Conservation (phyloP, 2,329 filamentous ascomycete species). For the Chaetomiaceae sp. region DNA sequence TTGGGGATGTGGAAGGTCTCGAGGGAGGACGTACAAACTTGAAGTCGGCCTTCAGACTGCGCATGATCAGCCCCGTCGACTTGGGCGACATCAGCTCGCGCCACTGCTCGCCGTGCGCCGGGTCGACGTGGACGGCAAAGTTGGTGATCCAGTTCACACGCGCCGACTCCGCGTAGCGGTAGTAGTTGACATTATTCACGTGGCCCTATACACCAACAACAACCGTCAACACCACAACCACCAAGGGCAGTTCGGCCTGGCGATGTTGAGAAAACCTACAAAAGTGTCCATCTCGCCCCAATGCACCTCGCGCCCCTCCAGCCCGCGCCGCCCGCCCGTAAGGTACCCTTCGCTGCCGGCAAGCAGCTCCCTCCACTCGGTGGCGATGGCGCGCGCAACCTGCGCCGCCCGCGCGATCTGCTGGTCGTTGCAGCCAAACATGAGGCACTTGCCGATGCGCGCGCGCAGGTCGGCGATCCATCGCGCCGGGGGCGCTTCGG, state of each 20-base stretch:
- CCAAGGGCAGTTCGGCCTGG: background rate
- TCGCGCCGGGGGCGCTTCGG: slow-evolving; percentile 39
- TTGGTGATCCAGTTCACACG: slow-evolving; percentile 74
- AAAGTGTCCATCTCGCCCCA: slow-evolving; percentile 80
- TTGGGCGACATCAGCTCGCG: slow-evolving; percentile 60
- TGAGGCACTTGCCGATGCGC: slow-evolving; percentile 69
- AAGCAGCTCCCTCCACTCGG: slow-evolving; percentile 66
- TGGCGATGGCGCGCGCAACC: slow-evolving; percentile 55
- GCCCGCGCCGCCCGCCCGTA: slow-evolving; percentile 55
- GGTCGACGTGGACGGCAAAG: slow-evolving; percentile 60
- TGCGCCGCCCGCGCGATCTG: slow-evolving; percentile 55
- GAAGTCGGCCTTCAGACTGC: slow-evolving; percentile 75
- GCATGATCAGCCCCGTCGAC: slow-evolving; percentile 68
- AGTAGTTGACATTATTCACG: slow-evolving; percentile 83
- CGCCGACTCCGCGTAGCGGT: slow-evolving; percentile 75
- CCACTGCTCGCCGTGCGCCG: slow-evolving; percentile 60
- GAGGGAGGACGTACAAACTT: slow-evolving; percentile 64
- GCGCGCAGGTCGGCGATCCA: slow-evolving; percentile 67
- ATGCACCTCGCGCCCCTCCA: slow-evolving; percentile 63
- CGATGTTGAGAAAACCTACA: slow-evolving; percentile 26
- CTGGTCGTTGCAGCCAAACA: slow-evolving; percentile 57
- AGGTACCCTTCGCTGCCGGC: slow-evolving; percentile 74
- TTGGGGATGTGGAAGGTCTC: slow-evolving; percentile 2
- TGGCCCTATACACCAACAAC: slow-evolving; percentile 48
- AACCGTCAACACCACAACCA: background rate